Evolutionary conservation across 2,329 filamentous ascomycete species (phyloP), one percentile per base, ranked within the genome.

Genomic region (Fusarium annulatum): DNA sequence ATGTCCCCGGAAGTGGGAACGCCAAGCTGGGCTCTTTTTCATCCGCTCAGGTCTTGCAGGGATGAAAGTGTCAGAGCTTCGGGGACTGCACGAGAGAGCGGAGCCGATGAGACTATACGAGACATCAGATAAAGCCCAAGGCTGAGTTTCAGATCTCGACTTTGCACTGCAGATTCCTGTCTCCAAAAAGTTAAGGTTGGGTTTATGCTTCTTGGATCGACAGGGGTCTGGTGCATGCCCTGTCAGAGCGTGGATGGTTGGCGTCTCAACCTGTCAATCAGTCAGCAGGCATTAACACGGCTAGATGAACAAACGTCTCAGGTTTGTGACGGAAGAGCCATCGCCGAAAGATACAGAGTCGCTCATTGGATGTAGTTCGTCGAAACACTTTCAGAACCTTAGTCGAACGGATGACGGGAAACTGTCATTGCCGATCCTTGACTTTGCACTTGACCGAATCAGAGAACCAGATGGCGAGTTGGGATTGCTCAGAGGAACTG

Each of bases 191-290:
- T 57, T 69, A 69, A 64, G 64, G 64, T 69, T 69, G 57, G 42
- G 34, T 26, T 69, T 69, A 69, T 69, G 66, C 66, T 69, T 69
- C 39, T 69, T 69, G 19, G 26, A 30, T 18, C 18, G 46, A 51
- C 67, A 69, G 39, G 67, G 67, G 67, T 69, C n/a, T 26, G 67
- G 52, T 28, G 46, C 67, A 38, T 43, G 30, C 21, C 41, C 26
- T 33, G 66, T 69, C 52, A n/a, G 39, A 38, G 53, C 21, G 21
- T 21, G 3, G 12, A 34, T 19, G 26, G 34, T 33, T 60, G 42
- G 42, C 38, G 67, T 69, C 51, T 64, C 67, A 65, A 26, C 21
- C 21, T 33, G 42, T 26, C 21, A 26, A 69, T 69, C 26, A 42
- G 38, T 10, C 41, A 18, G n/a, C 59, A 53, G 59, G 67, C 67